Evolutionary conservation across 441 rosid genomes (phyloP).

Genomic region (Gossypium lobatum): DNA sequence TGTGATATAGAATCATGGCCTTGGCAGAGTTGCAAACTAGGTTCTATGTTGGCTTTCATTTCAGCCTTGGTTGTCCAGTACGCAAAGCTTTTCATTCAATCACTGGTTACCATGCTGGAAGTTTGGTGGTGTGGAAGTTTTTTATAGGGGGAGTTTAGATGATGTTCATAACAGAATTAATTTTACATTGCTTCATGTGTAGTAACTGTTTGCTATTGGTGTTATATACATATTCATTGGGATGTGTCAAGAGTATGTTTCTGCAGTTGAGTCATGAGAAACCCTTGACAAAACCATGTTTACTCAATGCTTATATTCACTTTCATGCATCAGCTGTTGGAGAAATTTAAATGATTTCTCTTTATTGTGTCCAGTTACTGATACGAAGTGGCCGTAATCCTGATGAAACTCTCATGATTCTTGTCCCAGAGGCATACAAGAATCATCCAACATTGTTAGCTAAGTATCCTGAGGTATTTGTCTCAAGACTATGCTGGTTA

Average conservation of each 20-base stretch:
- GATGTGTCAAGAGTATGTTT: constrained; percentile 1
- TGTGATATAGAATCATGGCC: not conserved
- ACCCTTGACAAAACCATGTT: not conserved
- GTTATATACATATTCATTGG: not conserved
- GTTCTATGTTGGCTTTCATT: not conserved
- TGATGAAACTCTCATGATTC: constrained; percentile 96
- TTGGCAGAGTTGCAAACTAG: not conserved
- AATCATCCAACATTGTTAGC: constrained; percentile 83
- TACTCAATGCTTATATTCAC: not conserved
- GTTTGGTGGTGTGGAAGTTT: not conserved
- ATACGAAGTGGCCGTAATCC: constrained; percentile 91
- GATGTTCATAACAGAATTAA: not conserved
- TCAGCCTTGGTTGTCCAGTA: not conserved
- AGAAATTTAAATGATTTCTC: constrained; percentile 11
- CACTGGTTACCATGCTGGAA: not conserved
- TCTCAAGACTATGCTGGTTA: not conserved
- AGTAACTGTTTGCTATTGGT: not conserved
- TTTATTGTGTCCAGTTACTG: constrained; percentile 50
- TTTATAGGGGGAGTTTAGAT: not conserved
- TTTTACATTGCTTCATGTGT: not conserved
- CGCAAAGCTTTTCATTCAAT: not conserved
- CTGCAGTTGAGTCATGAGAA: constrained; percentile 1
- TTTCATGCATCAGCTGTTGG: not conserved
- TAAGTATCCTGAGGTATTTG: constrained; percentile 88
- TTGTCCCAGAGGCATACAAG: constrained; percentile 98